Evolutionary conservation across 1,284 basidiomycete species (phyloP), one percentile per base, ranked within the genome.

Genomic region (Lignosus rhinocerotis): DNA sequence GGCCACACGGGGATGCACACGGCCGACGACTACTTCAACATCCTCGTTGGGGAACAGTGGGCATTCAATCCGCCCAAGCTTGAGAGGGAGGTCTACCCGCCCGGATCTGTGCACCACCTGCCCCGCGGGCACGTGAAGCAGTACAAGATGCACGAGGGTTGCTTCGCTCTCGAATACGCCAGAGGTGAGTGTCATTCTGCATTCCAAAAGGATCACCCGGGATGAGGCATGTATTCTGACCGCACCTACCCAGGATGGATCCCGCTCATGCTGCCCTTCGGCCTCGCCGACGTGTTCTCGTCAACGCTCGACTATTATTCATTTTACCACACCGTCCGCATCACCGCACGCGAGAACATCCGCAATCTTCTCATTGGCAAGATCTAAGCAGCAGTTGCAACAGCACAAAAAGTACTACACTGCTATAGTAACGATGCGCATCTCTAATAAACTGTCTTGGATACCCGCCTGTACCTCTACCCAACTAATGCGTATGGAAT

Each of bases 21-120:
- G 0, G 95, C 95, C 3, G 94, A 97, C 69, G 96, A 99, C 75
- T 98, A 98, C 76, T 99, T 99, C 81, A 87, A 97, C 73, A 98
- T 99, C 69, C 80, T 99, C 25, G 78, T 84, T 34, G 97, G 96
- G 0, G 92, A 94, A 75, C 93, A 99, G 75, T 94, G 91, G 85
- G 96, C 95, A 1, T 97, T 94, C 73, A 69, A 64, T 14, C 88
- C 96, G 0, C 95, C 94, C 30, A 81, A 82, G 3, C 78, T 98
- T 38, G 84, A 87, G 66, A 90, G 85, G 79, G 94, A 98, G 81
- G 76, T 85, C 39, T 99, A 99, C 73, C 76, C 79, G 2, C 78
- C 93, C 1, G 96, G 96, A 6, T 86, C 84, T 55, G 88, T 97
- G 9, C 93, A 99, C 74, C 82, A 90, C 71, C 78, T 99, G 58